Evolutionary conservation across 2,329 filamentous ascomycete species (phyloP).

Genomic region (Chaetomiaceae sp.): DNA sequence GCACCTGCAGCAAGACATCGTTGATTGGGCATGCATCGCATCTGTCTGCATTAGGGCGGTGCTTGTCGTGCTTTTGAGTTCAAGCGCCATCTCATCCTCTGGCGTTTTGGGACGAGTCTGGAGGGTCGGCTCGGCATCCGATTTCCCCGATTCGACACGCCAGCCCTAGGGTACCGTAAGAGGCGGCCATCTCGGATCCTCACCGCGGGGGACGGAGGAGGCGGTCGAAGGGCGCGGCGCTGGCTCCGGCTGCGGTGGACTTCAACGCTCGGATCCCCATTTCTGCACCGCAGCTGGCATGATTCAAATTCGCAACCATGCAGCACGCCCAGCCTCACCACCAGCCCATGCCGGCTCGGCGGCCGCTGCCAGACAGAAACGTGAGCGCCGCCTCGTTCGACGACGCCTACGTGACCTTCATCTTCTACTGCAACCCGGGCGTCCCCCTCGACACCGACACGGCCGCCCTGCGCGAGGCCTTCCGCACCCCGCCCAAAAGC

Average conservation of each 20-base stretch:
- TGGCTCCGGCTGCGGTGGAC: conserved; percentile 2
- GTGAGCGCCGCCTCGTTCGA: conserved; percentile 70
- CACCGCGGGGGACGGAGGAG: too few species aligned
- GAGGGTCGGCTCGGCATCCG: too few species aligned
- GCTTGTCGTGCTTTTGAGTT: too few species aligned
- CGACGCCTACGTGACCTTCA: conserved; percentile 77
- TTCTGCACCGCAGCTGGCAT: conserved; percentile 7
- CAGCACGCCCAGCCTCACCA: conserved; percentile 11
- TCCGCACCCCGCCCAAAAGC: conserved; percentile 76
- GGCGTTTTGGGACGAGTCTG: too few species aligned
- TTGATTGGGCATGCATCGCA: too few species aligned
- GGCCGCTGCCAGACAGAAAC: conserved; percentile 58
- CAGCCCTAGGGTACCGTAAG: too few species aligned
- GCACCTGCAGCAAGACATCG: too few species aligned
- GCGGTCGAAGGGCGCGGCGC: too few species aligned
- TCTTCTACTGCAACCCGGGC: conserved; percentile 85
- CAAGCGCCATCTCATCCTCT: too few species aligned
- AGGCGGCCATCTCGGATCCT: too few species aligned
- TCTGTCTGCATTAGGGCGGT: too few species aligned
- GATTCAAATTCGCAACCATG: conserved; percentile 14
- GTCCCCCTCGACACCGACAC: conserved; percentile 69
- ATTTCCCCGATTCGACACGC: too few species aligned
- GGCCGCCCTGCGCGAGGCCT: conserved; percentile 65
- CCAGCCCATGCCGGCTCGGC: conserved; percentile 6
- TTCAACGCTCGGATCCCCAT: neutral